Base-by-base conservation (phyloP, 2,329 filamentous ascomycete genomes). In the Penicillium thymicola region DNA sequence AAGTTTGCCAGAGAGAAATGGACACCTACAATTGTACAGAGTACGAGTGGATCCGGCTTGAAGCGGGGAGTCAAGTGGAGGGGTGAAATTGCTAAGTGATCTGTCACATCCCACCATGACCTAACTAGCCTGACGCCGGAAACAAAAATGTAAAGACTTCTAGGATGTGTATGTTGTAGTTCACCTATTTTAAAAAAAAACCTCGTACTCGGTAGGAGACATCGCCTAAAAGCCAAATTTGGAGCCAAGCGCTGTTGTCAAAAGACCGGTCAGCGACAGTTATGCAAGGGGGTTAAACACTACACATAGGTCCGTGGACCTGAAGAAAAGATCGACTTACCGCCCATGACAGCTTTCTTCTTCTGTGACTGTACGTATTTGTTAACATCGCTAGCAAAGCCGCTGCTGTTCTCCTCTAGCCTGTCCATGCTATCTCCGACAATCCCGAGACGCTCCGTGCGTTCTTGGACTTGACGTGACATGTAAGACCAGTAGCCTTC, bases 361-460 rank as follows among this genome's bases (percentile, higher is more conserved):
- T 97, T 97, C 79, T 97, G 93, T 76, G 87, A 88, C 56, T 81
- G 83, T 5, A 96, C 87, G 72, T 85, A 97, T 72, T 96, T 97
- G 67, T 85, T 88, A 51, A 96, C 92, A 70, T 96, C 92, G 32
- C 92, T 85, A 14, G 91, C 88, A 86, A 91, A 97, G 18, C 86
- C 89, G 54, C 85, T 85, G 70, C 90, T 96, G 64, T 88, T 88
- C 66, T 91, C 83, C 67, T 93, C 88, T 58, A 97, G 76, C 60
- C 84, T 86, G 60, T 96, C 89, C 85, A 97, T 92, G 46, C 81
- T 87, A 67, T 97, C 93, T 2, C 88, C 89, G 75, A 93, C 87
- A 5, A 95, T 78, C 43, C 87, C 89, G 56, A 99, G 78, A 68
- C 88, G 91, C 76, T 97, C 91, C 0, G 94, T 96, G 49, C 94